Conservation (phyloP, 192 early-diverging fungal species). For the Allomyces javanicus region DNA sequence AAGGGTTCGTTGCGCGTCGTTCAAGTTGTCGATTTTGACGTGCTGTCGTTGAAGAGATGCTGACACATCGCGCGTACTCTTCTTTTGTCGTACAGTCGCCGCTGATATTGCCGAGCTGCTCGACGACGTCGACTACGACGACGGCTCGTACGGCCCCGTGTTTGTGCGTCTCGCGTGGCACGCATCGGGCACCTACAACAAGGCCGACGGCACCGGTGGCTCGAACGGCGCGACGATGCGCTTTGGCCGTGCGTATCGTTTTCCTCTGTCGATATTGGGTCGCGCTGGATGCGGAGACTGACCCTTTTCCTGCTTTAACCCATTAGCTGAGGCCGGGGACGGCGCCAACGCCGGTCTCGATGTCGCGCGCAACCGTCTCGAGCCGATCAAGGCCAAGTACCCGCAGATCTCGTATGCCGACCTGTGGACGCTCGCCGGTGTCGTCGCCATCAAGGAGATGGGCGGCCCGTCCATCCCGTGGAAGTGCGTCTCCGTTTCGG, state of each 20-base stretch:
- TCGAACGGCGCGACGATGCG: constrained; percentile 54
- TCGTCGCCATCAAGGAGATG: constrained; percentile 45
- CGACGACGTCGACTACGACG: constrained; percentile 26
- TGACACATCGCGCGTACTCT: background rate
- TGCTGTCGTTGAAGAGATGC: background rate
- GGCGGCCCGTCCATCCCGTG: constrained; percentile 47
- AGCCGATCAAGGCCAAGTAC: constrained; percentile 41
- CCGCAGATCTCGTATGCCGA: constrained; percentile 48
- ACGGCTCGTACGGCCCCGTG: constrained; percentile 59
- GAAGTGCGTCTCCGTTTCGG: constrained; percentile 9
- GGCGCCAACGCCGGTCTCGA: constrained; percentile 46
- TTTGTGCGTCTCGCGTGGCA: constrained; percentile 39
- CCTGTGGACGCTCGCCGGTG: constrained; percentile 55
- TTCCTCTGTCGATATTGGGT: background rate
- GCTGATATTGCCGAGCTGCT: background rate
- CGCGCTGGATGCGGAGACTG: background rate
- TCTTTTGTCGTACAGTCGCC: background rate
- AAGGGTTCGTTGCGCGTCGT: background rate
- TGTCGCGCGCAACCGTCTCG: constrained; percentile 21
- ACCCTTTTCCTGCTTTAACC: constrained; percentile 3
- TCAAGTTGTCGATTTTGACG: background rate
- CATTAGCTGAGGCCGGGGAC: constrained; percentile 29
- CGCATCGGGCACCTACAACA: constrained; percentile 48
- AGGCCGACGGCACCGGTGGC: constrained; percentile 32
- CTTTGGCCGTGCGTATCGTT: constrained; percentile 1